Base-by-base conservation (phyloP, 768 basidiomycete genomes). In the Phlebiopsis gigantea region DNA sequence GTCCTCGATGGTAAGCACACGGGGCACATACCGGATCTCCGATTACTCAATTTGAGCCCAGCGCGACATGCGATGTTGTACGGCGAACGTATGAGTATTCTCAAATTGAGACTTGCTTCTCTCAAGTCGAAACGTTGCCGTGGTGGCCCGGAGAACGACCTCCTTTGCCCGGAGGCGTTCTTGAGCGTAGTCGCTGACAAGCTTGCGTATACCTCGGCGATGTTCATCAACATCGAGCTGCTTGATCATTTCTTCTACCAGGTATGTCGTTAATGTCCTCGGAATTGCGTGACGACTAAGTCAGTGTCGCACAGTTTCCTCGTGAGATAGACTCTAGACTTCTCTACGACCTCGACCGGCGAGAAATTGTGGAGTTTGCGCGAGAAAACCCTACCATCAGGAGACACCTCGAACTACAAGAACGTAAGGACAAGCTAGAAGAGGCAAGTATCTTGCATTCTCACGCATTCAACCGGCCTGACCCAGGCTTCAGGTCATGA, bases 171-270 rank as follows among this genome's bases (percentile, higher is more conserved):
- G 0, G 97, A 99, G 70, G 90, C 91, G 0, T 98, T 98, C 82
- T 79, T 99, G 61, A 88, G 93, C 64, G 93, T 96, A 24, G 94
- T 99, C 21, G 93, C 97, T 2, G 92, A 98, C 69, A 98, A 99
- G 71, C 79, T 99, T 42, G 93, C 95, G 0, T 87, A 93, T 67
- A 98, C 96, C 0, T 92, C 93, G 2, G 85, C 95, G 2, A 93
- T 98, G 88, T 98, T 98, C 71, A 97, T 99, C 78, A 97, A 94
- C 73, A 97, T 99, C 57, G 97, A 99, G 69, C 78, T 99, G 9
- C 81, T 98, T 1, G 95, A 97, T 65, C 95, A 98, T 63, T 99
- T 98, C 79, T 98, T 98, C 78, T 97, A 98, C 66, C 93, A 96
- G 78, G 93, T 90, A 62, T 44, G 80, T 68, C 21, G n/a, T 46